These are phyloP conservation scores for Hevea brasiliensis DNA, from an alignment of 345 rosid genomes.

Conservation along the genomic window DNA sequence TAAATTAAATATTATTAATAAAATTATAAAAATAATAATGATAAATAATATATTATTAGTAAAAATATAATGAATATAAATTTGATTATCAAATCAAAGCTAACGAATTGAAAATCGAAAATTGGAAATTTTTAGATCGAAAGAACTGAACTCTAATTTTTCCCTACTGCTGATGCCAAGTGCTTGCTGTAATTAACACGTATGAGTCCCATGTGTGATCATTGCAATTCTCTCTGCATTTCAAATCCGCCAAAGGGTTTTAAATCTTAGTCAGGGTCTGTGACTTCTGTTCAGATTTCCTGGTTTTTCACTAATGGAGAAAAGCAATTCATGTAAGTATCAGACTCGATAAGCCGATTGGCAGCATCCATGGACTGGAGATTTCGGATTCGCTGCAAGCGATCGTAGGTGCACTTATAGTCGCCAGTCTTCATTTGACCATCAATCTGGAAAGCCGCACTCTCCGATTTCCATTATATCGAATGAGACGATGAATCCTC, in stretches of 20 bases:
- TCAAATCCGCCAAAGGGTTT: background rate
- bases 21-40: no score
- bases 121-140: no score
- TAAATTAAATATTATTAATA: no score
- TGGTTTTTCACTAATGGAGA: conserved; percentile 39
- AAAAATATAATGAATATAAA: no score
- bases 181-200: no score
- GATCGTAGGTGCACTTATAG: conserved; percentile 80
- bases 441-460: conserved; percentile 46
- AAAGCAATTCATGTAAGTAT: conserved; percentile 43
- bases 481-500: conserved; percentile 47
- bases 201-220: background rate
- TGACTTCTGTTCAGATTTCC: background rate
- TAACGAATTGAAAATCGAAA: no score
- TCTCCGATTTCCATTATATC: conserved; percentile 47
- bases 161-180: no score
- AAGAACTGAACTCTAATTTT: no score
- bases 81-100: no score
- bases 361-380: conserved; percentile 44
- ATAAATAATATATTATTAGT: no score
- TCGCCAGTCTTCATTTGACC: conserved; percentile 69
- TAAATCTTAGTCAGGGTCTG: background rate
- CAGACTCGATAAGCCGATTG: conserved; percentile 30
- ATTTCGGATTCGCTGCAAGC: conserved; percentile 45
- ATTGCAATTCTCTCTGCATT: background rate